Conservation (phyloP, 345 rosid genomes). For the Cochlearia excelsa region DNA sequence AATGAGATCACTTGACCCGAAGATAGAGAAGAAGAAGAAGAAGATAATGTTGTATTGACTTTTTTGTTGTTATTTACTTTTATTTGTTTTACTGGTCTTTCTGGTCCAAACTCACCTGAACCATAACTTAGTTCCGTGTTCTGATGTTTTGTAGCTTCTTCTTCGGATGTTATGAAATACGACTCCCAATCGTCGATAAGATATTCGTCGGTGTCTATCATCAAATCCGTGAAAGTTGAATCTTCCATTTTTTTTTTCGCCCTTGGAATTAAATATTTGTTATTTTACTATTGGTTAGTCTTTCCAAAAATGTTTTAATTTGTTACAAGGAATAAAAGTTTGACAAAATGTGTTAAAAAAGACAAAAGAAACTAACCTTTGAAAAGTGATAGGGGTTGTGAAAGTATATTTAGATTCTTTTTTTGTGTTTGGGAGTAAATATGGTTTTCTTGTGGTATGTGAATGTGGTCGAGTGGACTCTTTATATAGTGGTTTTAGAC, state of each 20-base stretch:
- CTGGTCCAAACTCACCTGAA: constrained; percentile 1
- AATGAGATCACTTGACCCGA: constrained; percentile 31
- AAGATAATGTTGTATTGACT: constrained; percentile 19
- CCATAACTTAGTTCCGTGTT: neutral
- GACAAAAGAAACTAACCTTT: neutral
- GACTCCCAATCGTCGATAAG: constrained; percentile 32
- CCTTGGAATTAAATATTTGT: constrained; percentile 2
- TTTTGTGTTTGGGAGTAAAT: neutral
- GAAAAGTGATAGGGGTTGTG: neutral
- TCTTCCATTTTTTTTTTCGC: constrained; percentile 28
- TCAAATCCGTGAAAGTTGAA: constrained; percentile 30
- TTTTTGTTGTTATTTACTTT: neutral
- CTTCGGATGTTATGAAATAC: neutral
- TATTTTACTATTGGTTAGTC: neutral
- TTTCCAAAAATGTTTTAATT: neutral
- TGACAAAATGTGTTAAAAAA: neutral
- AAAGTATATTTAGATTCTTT: no score
- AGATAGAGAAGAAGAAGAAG: constrained; percentile 18
- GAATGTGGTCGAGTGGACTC: constrained; percentile 19
- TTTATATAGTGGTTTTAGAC: constrained; percentile 20
- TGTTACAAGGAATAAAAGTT: no score
- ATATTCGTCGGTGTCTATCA: constrained; percentile 34
- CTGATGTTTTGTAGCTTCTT: constrained; percentile 3
- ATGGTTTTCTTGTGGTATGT: constrained; percentile 18
- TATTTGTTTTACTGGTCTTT: constrained; percentile 16